Conservation (phyloP, 148 eudicot genomes). For the Fagopyrum esculentum region DNA sequence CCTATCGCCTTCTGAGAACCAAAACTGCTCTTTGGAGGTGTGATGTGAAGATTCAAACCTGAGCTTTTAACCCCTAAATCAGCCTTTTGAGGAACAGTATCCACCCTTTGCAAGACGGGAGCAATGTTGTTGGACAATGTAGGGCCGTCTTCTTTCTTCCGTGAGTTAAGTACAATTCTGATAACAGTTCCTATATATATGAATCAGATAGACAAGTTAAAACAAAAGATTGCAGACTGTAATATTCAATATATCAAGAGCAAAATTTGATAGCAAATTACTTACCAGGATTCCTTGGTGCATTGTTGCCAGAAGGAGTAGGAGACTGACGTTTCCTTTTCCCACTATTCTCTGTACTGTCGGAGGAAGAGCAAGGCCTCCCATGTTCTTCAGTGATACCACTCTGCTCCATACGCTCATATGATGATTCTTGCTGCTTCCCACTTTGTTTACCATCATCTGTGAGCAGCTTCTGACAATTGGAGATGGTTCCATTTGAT, state of each 20-base stretch:
- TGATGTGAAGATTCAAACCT: not conserved
- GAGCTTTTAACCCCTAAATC: not conserved
- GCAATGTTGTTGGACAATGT: not conserved
- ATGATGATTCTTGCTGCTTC: conserved; percentile 14
- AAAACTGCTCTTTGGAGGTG: not conserved
- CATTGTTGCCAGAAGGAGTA: conserved; percentile 15
- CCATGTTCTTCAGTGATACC: conserved; percentile 69
- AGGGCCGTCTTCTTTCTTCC: conserved; percentile 28
- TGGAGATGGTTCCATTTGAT: too few relatives aligned
- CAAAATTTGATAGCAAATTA: not conserved
- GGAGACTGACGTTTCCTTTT: conserved; percentile 43
- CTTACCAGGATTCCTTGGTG: conserved; percentile 37
- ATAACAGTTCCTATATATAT: conserved; percentile 42
- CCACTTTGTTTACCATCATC: too few relatives aligned
- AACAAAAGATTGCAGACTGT: too few relatives aligned
- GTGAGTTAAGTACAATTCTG: conserved; percentile 36
- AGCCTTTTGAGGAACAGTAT: not conserved
- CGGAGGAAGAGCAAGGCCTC: conserved; percentile 49
- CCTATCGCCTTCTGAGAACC: not conserved
- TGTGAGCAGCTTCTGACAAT: too few relatives aligned
- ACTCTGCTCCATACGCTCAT: conserved; percentile 50
- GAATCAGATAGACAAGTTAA: not conserved
- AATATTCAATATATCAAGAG: not conserved
- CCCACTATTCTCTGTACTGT: conserved; percentile 62
- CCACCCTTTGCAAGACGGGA: not conserved